Evolutionary conservation across 1,284 basidiomycete species (phyloP).

Genomic region (Pulveroboletus sp.): DNA sequence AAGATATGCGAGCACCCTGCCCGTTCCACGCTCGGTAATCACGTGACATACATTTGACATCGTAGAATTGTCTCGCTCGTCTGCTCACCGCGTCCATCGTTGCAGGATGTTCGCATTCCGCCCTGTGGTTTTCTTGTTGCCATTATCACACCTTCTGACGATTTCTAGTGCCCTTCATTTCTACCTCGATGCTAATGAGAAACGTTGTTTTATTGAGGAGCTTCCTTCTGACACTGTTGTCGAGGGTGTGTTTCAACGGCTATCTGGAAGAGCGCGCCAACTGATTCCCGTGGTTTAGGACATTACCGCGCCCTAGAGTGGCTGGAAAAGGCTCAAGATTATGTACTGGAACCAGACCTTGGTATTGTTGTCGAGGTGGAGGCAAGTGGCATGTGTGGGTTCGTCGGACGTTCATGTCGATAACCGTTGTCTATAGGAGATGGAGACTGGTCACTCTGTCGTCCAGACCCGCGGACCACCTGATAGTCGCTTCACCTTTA

Average conservation of each 20-base stretch:
- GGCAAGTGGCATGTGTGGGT: conserved; percentile 45
- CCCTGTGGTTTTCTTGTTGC: conserved; percentile 19
- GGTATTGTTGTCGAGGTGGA: conserved; percentile 91
- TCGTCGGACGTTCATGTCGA: conserved; percentile 1
- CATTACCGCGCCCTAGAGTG: conserved; percentile 92
- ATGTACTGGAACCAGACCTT: conserved; percentile 74
- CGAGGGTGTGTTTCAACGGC: conserved; percentile 63
- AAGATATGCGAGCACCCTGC: background rate
- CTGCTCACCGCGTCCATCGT: background rate
- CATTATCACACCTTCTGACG: conserved; percentile 23
- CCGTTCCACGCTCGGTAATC: background rate
- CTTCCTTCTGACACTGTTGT: conserved; percentile 96
- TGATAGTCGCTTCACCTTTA: conserved; percentile 95
- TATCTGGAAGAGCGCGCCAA: background rate
- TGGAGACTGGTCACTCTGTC: conserved; percentile 72
- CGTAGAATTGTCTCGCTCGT: background rate
- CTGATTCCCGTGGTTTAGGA: conserved; percentile 51
- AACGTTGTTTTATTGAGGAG: conserved; percentile 96
- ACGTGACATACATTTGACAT: conserved; percentile 27
- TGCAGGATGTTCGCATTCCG: conserved; percentile 31
- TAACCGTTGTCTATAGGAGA: conserved; percentile 55
- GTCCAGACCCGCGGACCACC: conserved; percentile 88
- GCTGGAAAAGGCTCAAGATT: conserved; percentile 72
- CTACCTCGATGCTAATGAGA: conserved; percentile 90
- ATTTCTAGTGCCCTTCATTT: conserved; percentile 65